Evolutionary conservation across 169 alveolate genomes (phyloP).

Genomic region (Condylostoma magnum): DNA sequence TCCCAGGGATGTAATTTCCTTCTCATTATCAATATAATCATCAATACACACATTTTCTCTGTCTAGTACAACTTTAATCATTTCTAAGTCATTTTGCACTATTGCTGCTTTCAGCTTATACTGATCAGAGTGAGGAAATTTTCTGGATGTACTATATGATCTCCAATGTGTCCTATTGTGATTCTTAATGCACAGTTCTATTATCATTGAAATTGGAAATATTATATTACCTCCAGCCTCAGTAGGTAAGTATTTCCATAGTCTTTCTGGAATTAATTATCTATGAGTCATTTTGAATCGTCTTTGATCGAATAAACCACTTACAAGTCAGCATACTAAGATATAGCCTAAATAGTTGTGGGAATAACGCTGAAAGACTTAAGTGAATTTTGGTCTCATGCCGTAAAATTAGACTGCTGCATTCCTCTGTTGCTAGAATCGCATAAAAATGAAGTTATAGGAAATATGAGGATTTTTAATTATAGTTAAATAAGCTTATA

Average conservation of each 20-base stretch:
- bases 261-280: neutral
- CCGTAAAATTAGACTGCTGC: too few species aligned
- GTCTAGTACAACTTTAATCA: neutral
- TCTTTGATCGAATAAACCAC: too few species aligned
- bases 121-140: slow-evolving; percentile 23
- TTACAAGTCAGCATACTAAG: too few species aligned
- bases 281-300: neutral
- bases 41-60: neutral
- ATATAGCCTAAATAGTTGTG: too few species aligned
- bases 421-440: too few species aligned
- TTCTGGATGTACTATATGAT: neutral
- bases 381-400: too few species aligned
- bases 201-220: neutral
- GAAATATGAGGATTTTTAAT: too few species aligned
- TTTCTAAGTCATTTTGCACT: neutral
- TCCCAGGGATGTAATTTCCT: neutral
- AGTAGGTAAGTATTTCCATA: slow-evolving; percentile 5
- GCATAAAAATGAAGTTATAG: too few species aligned
- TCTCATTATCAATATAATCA: neutral
- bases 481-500: too few species aligned
- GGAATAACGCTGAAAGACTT: too few species aligned
- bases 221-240: slow-evolving; percentile 13
- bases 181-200: neutral
- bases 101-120: slow-evolving; percentile 10
- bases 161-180: neutral